Conservation (phyloP, 2,329 filamentous ascomycete genomes). For the Lecanoromycetidae sp. region DNA sequence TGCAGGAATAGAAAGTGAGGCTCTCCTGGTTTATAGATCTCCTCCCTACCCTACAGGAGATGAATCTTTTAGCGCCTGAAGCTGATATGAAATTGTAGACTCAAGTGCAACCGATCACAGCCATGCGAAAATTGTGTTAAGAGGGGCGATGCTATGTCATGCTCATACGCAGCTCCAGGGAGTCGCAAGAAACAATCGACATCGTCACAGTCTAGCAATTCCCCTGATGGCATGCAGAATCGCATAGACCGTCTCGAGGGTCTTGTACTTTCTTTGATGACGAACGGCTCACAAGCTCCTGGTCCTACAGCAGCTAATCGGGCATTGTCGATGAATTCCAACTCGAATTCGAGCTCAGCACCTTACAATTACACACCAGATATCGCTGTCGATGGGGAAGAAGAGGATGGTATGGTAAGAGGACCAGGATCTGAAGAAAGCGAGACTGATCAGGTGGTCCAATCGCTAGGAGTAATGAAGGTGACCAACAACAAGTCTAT, state of each 20-base stretch:
- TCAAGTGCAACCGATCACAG: slow-evolving; percentile 46
- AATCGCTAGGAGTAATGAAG: slow-evolving; percentile 28
- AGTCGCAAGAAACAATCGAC: slow-evolving; percentile 35
- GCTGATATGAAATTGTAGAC: slow-evolving; percentile 23
- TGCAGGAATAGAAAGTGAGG: slow-evolving; percentile 82
- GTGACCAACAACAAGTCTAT: slow-evolving; percentile 29
- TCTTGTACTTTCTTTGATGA: slow-evolving; percentile 45
- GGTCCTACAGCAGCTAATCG: slow-evolving; percentile 22
- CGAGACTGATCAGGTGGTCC: slow-evolving; percentile 22
- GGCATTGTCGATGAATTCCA: slow-evolving; percentile 15
- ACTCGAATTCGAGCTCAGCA: slow-evolving; percentile 16
- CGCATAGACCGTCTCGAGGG: slow-evolving; percentile 46
- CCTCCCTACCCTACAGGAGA: background rate
- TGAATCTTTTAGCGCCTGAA: background rate
- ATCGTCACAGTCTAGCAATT: slow-evolving; percentile 26
- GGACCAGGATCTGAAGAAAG: slow-evolving; percentile 20
- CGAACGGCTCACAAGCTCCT: slow-evolving; percentile 37
- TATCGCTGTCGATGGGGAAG: slow-evolving; percentile 17
- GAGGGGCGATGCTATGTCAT: slow-evolving; percentile 40
- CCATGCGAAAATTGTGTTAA: slow-evolving; percentile 47
- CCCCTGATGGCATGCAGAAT: slow-evolving; percentile 45
- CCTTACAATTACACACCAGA: slow-evolving; percentile 17
- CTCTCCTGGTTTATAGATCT: background rate
- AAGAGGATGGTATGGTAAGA: slow-evolving; percentile 11
- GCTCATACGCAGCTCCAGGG: slow-evolving; percentile 39